Percentiles rank a stretch among this genome's conserved stretches.
These are phyloP conservation scores for Tricholomella constricta DNA, from an alignment of 768 basidiomycete species.

Conservation along the genomic window DNA sequence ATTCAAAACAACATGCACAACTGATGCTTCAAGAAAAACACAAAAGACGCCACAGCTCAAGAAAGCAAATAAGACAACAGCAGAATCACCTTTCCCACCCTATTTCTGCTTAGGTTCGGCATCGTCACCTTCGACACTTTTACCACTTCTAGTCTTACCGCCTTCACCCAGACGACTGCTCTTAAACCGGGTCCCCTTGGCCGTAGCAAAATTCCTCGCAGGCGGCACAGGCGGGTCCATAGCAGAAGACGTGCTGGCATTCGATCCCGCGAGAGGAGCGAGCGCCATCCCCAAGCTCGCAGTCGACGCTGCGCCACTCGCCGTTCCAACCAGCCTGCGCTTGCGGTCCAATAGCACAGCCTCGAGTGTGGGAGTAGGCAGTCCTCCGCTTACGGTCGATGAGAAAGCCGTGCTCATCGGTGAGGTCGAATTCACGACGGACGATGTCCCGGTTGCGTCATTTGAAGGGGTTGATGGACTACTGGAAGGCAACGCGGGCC, in stretches of 20 bases:
- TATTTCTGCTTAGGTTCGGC: constrained; percentile 17
- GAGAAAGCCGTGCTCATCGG: constrained; percentile 10
- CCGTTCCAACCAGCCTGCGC: constrained; percentile 42
- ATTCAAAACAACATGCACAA: no score
- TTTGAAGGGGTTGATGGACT: neutral
- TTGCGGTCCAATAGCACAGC: constrained; percentile 69
- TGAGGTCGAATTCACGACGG: constrained; percentile 2
- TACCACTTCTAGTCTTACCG: constrained; percentile 43
- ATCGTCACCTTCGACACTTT: constrained; percentile 28
- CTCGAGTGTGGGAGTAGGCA: constrained; percentile 63
- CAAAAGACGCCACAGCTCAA: neutral
- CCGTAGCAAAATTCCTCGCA: constrained; percentile 14
- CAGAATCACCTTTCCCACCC: neutral
- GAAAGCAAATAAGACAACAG: neutral
- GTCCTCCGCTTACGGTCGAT: constrained; percentile 33
- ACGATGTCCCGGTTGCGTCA: neutral
- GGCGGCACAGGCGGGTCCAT: neutral
- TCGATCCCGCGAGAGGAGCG: neutral
- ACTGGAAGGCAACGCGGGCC: neutral
- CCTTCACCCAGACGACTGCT: constrained; percentile 63
- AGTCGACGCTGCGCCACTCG: constrained; percentile 11
- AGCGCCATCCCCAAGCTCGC: constrained; percentile 5
- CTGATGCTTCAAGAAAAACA: no score
- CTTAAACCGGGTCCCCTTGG: constrained; percentile 68
- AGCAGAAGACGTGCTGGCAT: neutral